Conservation (phyloP, 352 stramenopile genomes). For the Thalassiosira hispida region DNA sequence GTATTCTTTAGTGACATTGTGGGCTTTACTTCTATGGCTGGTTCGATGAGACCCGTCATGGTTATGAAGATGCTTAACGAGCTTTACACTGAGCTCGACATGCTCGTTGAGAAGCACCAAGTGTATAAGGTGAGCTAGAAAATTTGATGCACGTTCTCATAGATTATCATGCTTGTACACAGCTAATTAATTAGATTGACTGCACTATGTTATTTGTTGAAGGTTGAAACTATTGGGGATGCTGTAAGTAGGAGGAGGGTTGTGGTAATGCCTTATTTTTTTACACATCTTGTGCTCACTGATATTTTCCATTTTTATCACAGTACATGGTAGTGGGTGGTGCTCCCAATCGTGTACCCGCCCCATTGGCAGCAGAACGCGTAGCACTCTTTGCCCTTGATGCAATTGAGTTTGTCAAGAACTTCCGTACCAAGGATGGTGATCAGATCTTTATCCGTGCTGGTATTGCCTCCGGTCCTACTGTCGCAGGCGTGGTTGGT, state of each 20-base stretch:
- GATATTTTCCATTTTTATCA: background rate
- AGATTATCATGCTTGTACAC: no score
- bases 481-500: slow-evolving; percentile 53
- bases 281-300: no score
- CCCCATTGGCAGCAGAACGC: slow-evolving; percentile 77
- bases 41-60: slow-evolving; percentile 47
- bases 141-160: no score
- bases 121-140: slow-evolving; percentile 96
- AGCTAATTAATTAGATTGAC: no score
- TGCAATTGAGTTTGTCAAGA: slow-evolving; percentile 27
- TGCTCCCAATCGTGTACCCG: slow-evolving; percentile 82
- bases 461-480: slow-evolving; percentile 31
- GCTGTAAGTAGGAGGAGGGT: no score
- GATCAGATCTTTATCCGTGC: slow-evolving; percentile 34
- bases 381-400: slow-evolving; percentile 63
- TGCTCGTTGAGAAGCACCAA: slow-evolving; percentile 90
- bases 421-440: slow-evolving; percentile 29
- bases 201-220: no score
- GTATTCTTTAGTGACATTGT: slow-evolving; percentile 71
- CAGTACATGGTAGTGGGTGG: slow-evolving; percentile 90
- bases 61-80: slow-evolving; percentile 84
- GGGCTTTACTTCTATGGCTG: slow-evolving; percentile 52
- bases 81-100: slow-evolving; percentile 91
- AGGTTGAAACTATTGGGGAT: no score
- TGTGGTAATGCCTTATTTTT: no score